Evolutionary conservation across 2,329 filamentous ascomycete genomes (phyloP).

Genomic region (Aspergillus ochraceoroseus): DNA sequence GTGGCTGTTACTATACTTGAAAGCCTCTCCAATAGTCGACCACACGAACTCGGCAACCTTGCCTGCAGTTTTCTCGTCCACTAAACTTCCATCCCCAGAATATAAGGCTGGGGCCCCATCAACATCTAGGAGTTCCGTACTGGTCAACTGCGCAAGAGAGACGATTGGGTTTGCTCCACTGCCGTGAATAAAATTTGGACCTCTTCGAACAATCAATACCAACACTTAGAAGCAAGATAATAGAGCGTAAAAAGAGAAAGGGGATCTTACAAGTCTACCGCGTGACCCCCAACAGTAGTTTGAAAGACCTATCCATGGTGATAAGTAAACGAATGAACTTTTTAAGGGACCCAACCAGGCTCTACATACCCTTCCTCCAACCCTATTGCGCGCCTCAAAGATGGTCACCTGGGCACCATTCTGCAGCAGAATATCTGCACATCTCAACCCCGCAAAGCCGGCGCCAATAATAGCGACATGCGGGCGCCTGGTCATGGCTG

Average conservation of each 20-base stretch:
- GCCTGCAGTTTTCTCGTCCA: slow-evolving; percentile 34
- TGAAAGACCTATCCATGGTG: slow-evolving; percentile 46
- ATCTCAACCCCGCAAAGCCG: slow-evolving; percentile 56
- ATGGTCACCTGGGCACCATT: slow-evolving; percentile 56
- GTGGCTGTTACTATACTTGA: slow-evolving; percentile 54
- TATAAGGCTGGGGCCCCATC: slow-evolving; percentile 50
- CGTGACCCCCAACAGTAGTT: slow-evolving; percentile 45
- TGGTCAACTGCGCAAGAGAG: slow-evolving; percentile 51
- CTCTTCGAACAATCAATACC: slow-evolving; percentile 39
- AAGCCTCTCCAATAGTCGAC: slow-evolving; percentile 56
- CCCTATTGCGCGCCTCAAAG: slow-evolving; percentile 54
- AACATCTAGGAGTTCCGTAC: slow-evolving; percentile 49
- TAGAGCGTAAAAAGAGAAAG: not conserved
- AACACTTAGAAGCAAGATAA: not conserved
- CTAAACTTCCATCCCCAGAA: slow-evolving; percentile 43
- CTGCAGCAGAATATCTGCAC: slow-evolving; percentile 54
- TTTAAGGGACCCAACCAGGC: not conserved
- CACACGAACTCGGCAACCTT: slow-evolving; percentile 49
- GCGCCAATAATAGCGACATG: slow-evolving; percentile 58
- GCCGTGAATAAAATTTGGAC: slow-evolving; percentile 63
- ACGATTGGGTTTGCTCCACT: slow-evolving; percentile 56
- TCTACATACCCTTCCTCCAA: slow-evolving; percentile 50
- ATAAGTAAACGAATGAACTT: slow-evolving; percentile 8
- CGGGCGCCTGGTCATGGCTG: slow-evolving; percentile 38
- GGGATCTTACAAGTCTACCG: slow-evolving; percentile 53